Base-by-base conservation (phyloP, 1,284 basidiomycete species). In the Pseudozyma pruni region DNA sequence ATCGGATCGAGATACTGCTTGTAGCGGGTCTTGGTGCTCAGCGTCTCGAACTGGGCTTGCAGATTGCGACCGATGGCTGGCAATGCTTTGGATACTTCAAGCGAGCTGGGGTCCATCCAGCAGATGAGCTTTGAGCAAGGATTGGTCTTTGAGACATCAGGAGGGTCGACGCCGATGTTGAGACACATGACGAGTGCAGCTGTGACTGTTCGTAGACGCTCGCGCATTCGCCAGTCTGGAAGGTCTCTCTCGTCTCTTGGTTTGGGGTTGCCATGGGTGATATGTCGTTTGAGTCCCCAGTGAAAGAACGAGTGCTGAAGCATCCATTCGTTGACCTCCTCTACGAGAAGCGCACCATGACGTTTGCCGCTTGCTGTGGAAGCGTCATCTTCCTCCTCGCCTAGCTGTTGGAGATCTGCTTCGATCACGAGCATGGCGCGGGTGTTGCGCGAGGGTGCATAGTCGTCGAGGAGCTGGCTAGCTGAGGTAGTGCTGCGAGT, bases 101-200 rank as follows among this genome's bases (percentile, higher is more conserved):
- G 60, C 92, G 88, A 67, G 68, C 91, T 90, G 2, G 95, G 95
- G 84, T 98, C 95, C 39, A 98, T 91, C 95, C 95, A 98, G 75
- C 93, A 94, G 83, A 98, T 95, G 48, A 97, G 86, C 48, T 91
- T 90, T 0, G 95, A 94, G 79, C 93, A 97, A 1, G 95, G 96
- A 72, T 91, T 92, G 9, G 96, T 98, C 86, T 98, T 98, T 84
- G 97, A 91, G 45, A 97, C 87, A 80, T 98, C 95, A 57, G 95
- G 95, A 16, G 95, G 95, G 80, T 98, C 95, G 38, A 97, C 93
- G 54, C 96, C 94, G 79, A 98, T 92, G 84, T 98, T 98, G 40
- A 98, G 86, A 81, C 95, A 98, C 67, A 98, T 87, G 14, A 97
- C 91, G n/a, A 98, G 87, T 0, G 91, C 92, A 1, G 93, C 95